phyloP scores from a whole-genome alignment of 2,329 filamentous ascomycete genomes.

The Colletotrichum tofieldiae region DNA sequence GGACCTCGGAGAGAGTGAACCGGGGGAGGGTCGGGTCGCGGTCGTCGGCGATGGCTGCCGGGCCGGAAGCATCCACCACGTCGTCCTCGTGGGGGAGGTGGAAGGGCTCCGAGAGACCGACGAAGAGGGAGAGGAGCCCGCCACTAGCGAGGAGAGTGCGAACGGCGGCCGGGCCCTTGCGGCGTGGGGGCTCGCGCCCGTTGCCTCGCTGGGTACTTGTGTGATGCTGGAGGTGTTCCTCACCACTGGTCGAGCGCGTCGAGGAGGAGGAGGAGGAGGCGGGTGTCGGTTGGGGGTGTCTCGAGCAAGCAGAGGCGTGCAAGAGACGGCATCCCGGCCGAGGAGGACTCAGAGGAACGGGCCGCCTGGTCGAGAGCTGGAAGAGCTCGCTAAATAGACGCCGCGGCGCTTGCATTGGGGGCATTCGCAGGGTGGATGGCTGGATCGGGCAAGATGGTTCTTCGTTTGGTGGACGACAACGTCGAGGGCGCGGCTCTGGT shows the following conservation, averaged over 20 bases:
- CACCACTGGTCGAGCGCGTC: background rate
- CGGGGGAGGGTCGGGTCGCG: conserved; percentile 62
- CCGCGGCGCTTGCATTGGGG: conserved; percentile 41
- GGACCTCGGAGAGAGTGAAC: conserved; percentile 67
- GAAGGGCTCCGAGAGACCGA: conserved; percentile 42
- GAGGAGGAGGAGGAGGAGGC: conserved; percentile 19
- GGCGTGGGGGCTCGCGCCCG: conserved; percentile 17
- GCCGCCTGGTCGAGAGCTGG: conserved; percentile 37
- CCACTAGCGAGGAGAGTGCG: conserved; percentile 42
- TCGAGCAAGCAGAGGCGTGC: conserved; percentile 20
- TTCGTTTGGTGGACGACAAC: conserved; percentile 39
- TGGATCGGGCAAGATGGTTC: conserved; percentile 30
- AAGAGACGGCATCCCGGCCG: conserved; percentile 5
- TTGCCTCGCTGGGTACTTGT: background rate
- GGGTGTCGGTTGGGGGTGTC: conserved; percentile 36
- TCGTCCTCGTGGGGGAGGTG: conserved; percentile 27
- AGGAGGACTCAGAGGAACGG: conserved; percentile 32
- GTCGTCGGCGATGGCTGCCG: conserved; percentile 44
- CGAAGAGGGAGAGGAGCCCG: conserved; percentile 41
- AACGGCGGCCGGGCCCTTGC: conserved; percentile 25
- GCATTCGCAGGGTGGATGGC: conserved; percentile 24
- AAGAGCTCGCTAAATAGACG: conserved; percentile 41
- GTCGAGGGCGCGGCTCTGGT: conserved; percentile 42
- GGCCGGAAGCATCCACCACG: conserved; percentile 24
- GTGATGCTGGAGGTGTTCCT: conserved; percentile 10